Evolutionary conservation across 2,329 filamentous ascomycete species (phyloP).

Genomic region (Didymellaceae sp.): DNA sequence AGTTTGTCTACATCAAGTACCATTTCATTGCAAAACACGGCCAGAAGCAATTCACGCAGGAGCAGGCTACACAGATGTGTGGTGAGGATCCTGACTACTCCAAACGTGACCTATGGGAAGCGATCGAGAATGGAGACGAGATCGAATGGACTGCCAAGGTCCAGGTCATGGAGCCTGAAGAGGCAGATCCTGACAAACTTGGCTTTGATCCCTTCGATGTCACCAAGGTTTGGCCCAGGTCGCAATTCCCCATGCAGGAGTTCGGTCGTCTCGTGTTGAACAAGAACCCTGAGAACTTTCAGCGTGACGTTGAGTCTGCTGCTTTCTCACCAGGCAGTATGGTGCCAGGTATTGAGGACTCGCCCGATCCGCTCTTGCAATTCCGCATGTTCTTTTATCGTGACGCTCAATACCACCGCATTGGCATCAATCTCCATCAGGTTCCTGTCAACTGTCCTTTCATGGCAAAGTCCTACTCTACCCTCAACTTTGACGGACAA

Average conservation of each 20-base stretch:
- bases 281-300: conserved; percentile 62
- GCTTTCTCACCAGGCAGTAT: conserved; percentile 59
- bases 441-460: conserved; percentile 56
- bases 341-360: conserved; percentile 59
- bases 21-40: conserved; percentile 57
- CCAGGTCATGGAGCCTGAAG: conserved; percentile 55
- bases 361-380: conserved; percentile 29
- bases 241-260: conserved; percentile 57
- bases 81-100: conserved; percentile 60
- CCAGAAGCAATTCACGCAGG: conserved; percentile 56
- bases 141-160: conserved; percentile 55
- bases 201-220: conserved; percentile 62
- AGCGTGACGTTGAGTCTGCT: conserved; percentile 49
- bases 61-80: conserved; percentile 54
- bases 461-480: conserved; percentile 55
- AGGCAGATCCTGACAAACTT: conserved; percentile 57
- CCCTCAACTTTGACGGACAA: conserved; percentile 58
- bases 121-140: conserved; percentile 52
- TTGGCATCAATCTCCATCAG: conserved; percentile 61
- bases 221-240: conserved; percentile 61
- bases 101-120: conserved; percentile 55
- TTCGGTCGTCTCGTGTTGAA: conserved; percentile 60
- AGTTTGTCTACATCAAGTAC: conserved; percentile 61
- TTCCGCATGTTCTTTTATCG: conserved; percentile 39
- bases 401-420: conserved; percentile 60